These are phyloP conservation scores for Neonectria coccinea DNA, from an alignment of 2,329 filamentous ascomycete genomes.

Conservation along the genomic window DNA sequence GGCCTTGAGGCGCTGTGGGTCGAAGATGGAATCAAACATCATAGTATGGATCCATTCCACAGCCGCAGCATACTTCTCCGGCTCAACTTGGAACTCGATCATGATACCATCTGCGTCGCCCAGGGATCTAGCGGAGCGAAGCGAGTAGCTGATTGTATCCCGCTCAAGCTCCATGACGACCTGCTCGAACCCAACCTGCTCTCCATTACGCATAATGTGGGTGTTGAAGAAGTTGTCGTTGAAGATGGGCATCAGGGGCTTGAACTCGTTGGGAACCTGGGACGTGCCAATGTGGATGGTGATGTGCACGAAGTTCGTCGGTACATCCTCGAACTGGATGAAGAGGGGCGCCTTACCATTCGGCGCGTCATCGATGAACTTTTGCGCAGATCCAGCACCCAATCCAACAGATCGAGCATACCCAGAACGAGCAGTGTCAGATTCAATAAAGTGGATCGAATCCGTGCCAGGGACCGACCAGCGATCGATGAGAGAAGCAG, in stretches of 20 bases:
- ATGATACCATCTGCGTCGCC: conserved; percentile 85
- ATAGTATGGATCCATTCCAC: conserved; percentile 88
- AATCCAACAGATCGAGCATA: conserved; percentile 78
- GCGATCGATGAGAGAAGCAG: conserved; percentile 80
- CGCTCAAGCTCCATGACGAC: conserved; percentile 91
- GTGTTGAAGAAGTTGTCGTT: conserved; percentile 95
- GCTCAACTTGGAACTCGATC: conserved; percentile 87
- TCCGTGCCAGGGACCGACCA: conserved; percentile 88
- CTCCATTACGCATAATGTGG: conserved; percentile 81
- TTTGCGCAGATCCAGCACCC: conserved; percentile 77
- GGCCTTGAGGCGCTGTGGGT: conserved; percentile 73
- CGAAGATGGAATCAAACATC: conserved; percentile 90
- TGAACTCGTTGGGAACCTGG: conserved; percentile 81
- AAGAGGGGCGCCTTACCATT: conserved; percentile 78
- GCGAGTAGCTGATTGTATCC: conserved; percentile 86
- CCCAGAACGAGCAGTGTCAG: conserved; percentile 85
- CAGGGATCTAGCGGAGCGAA: conserved; percentile 75
- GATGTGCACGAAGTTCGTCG: conserved; percentile 91
- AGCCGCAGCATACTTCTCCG: conserved; percentile 84
- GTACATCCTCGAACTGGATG: conserved; percentile 96
- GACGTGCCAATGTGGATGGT: conserved; percentile 84
- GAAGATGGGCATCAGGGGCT: conserved; percentile 87
- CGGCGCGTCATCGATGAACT: conserved; percentile 77
- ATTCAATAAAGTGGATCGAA: conserved; percentile 95
- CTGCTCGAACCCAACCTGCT: conserved; percentile 87